Evolutionary conservation across 352 stramenopile species (phyloP).

Genomic region (Globisporangium orthogonon): DNA sequence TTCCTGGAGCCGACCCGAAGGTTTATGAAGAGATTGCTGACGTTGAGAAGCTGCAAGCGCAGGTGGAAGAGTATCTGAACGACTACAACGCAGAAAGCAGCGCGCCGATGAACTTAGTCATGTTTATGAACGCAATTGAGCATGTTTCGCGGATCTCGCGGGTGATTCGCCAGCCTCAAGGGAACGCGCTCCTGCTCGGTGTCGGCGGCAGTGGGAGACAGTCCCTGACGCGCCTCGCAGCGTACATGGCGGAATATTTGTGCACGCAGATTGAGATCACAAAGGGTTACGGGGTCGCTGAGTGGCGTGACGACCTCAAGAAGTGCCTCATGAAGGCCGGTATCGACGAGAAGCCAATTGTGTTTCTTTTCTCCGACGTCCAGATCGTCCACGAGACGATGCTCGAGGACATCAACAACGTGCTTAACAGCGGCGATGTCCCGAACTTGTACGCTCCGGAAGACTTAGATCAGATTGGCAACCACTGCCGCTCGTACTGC

Average conservation of each 20-base stretch:
- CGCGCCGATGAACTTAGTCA: conserved; percentile 82
- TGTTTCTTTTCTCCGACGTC: conserved; percentile 94
- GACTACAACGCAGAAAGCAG: conserved; percentile 88
- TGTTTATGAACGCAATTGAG: conserved; percentile 88
- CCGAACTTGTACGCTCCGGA: conserved; percentile 92
- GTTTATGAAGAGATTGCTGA: conserved; percentile 90
- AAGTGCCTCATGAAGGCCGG: conserved; percentile 89
- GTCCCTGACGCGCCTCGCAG: conserved; percentile 84
- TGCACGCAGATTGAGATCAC: conserved; percentile 94
- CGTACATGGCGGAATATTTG: conserved; percentile 91
- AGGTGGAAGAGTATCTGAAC: conserved; percentile 83
- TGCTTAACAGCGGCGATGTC: conserved; percentile 93
- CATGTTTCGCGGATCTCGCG: conserved; percentile 81
- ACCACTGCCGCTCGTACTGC: conserved; percentile 86
- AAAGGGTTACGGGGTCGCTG: conserved; percentile 90
- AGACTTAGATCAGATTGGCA: conserved; percentile 91
- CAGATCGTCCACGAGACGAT: conserved; percentile 94
- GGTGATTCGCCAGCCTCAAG: conserved; percentile 79
- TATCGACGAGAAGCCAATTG: conserved; percentile 89
- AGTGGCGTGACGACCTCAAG: conserved; percentile 94
- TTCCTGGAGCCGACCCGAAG: conserved; percentile 86
- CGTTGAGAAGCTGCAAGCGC: conserved; percentile 69
- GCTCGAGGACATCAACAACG: conserved; percentile 95
- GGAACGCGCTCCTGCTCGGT: conserved; percentile 90
- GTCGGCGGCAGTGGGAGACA: conserved; percentile 91